Evolutionary conservation across 257 asterid species (phyloP).

Genomic region (Anisodus acutangulus): DNA sequence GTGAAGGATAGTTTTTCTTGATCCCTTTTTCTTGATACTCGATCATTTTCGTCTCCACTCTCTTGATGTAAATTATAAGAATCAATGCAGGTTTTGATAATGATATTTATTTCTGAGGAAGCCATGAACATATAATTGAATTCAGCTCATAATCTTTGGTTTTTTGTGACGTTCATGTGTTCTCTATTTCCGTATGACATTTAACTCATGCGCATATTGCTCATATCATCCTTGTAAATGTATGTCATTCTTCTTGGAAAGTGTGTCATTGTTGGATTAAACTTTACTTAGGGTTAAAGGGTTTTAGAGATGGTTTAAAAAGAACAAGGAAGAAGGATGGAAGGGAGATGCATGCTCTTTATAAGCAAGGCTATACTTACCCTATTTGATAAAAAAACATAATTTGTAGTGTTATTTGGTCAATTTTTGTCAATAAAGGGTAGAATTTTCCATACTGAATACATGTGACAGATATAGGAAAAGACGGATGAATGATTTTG

Average conservation of each 20-base stretch:
- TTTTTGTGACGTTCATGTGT: not conserved
- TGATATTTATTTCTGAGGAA: not conserved
- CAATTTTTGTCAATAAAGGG: not conserved
- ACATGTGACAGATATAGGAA: not conserved
- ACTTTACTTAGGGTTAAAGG: slow-evolving; percentile 3
- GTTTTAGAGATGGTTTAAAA: slow-evolving; percentile 1
- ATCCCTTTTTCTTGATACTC: not conserved
- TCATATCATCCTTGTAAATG: not conserved
- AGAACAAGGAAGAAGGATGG: slow-evolving; percentile 1
- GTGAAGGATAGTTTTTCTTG: not conserved
- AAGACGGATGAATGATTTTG: not conserved
- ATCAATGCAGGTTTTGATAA: not conserved
- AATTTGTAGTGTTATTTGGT: not conserved
- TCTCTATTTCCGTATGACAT: not conserved
- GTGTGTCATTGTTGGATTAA: not conserved
- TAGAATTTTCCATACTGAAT: not conserved
- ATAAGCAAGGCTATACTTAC: slow-evolving; percentile 20
- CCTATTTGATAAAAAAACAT: not conserved
- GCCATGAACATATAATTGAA: not conserved
- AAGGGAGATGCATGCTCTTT: not conserved
- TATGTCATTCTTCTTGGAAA: not conserved
- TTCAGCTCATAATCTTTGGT: not conserved
- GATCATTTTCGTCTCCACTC: not conserved
- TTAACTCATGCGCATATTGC: slow-evolving; percentile 2
- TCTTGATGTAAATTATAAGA: not conserved